phyloP scores from a whole-genome alignment of 768 basidiomycete genomes.

The Cantharellus anzutake region DNA sequence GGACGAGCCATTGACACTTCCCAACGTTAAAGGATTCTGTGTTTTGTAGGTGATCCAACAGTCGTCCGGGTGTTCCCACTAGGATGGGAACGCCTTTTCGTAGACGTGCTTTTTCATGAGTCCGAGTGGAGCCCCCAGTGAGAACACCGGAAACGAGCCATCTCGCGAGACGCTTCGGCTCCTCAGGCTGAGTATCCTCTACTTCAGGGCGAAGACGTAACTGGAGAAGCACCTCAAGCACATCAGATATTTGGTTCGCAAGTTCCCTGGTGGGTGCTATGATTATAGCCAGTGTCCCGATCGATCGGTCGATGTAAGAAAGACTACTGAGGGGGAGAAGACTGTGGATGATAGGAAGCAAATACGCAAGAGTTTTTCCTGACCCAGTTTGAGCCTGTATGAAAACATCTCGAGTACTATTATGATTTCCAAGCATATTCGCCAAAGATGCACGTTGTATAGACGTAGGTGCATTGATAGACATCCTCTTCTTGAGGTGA shows the following conservation, averaged over 20 bases:
- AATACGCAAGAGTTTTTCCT: slow-evolving; percentile 85
- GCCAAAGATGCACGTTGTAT: slow-evolving; percentile 63
- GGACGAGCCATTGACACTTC: slow-evolving; percentile 87
- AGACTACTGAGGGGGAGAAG: slow-evolving; percentile 72
- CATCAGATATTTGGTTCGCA: slow-evolving; percentile 91
- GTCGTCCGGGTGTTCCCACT: slow-evolving; percentile 85
- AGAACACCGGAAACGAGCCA: slow-evolving; percentile 90
- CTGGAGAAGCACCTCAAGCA: slow-evolving; percentile 65
- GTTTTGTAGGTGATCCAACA: slow-evolving; percentile 92
- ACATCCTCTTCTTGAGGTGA: slow-evolving; percentile 66
- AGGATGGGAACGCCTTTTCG: slow-evolving; percentile 91
- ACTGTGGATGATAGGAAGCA: slow-evolving; percentile 89
- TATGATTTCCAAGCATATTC: slow-evolving; percentile 28
- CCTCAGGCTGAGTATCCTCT: slow-evolving; percentile 17
- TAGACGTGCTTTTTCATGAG: slow-evolving; percentile 89
- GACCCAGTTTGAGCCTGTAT: slow-evolving; percentile 96
- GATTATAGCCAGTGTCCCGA: slow-evolving; percentile 87
- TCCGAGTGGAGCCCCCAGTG: slow-evolving; percentile 81
- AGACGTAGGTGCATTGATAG: slow-evolving; percentile 68
- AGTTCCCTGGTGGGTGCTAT: slow-evolving; percentile 92
- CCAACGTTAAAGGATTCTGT: slow-evolving; percentile 83
- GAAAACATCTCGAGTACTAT: slow-evolving; percentile 50
- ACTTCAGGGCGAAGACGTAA: slow-evolving; percentile 43
- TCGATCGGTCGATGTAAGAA: slow-evolving; percentile 88
- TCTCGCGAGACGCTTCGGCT: slow-evolving; percentile 41